Evolutionary conservation across 306 rosid species (phyloP), one percentile per base, ranked within the genome.

Genomic region (Cicer chorassanicum): DNA sequence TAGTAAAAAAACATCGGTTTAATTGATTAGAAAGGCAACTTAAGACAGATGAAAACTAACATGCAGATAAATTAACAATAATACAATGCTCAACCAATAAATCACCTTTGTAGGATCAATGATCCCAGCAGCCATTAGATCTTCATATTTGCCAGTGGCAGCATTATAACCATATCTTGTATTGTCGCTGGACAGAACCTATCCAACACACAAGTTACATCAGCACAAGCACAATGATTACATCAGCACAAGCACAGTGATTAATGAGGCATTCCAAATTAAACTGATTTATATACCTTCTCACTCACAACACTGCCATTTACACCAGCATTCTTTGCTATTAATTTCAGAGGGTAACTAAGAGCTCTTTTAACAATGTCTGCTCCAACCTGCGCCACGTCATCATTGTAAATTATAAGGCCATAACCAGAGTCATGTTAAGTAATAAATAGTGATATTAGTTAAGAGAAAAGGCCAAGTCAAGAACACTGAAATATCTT

Each of bases 231-330:
- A 34, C 46, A 16, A 7, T 4, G 4, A 18, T 24, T 24, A 61
- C 46, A 18, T 48, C 67, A 68, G 38, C 16, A 69, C 80, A 62
- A 36, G 19, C 14, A 34, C 46, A 16, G 5, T 4, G 6, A 18
- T 9, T 43, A 64, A 41, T 8, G 10, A 45, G 15, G 48, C 6
- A 15, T 41, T 44, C 36, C 3, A 41, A 13, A 45, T 41, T 39
- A 7, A 64, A 18, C 6, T 51, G 8, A n/a, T 46, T 39, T 9
- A 4, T 34, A 66, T 84, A 94, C 99, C 98, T 95, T 95, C 89
- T 95, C 99, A 42, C 99, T 95, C 36, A 95, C 98, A 40, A 95
- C 99, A 42, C 99, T 92, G 21, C 99, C 99, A 73, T 95, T 95
- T 24, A 95, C 99, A 85, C 99, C 99, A 38, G 99, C 98, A 16